A percentile compares a stretch with the other conserved stretches of the same genome.
Conservation (phyloP, 371 early-diverging fungal species). For the Lichtheimia hyalospora region DNA sequence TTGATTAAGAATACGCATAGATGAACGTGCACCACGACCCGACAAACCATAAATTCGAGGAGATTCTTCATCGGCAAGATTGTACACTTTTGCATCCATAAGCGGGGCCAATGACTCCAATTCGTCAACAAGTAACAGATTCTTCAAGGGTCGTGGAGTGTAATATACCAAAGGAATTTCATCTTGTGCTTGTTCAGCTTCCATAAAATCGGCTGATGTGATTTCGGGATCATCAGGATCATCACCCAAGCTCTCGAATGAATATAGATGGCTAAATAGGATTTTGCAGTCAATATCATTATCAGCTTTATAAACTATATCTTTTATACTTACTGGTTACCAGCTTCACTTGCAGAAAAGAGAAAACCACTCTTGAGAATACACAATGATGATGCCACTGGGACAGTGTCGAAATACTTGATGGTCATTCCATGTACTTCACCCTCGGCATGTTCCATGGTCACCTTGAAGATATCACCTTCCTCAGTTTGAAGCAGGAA, state of each 20-base stretch:
- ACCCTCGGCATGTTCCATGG: constrained; percentile 79
- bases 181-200: constrained; percentile 51
- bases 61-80: constrained; percentile 88
- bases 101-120: constrained; percentile 83
- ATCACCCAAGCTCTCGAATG: constrained; percentile 91
- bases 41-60: constrained; percentile 92
- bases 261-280: constrained; percentile 72
- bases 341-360: constrained; percentile 89
- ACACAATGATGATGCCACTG: constrained; percentile 76
- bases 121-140: constrained; percentile 87
- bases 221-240: constrained; percentile 84
- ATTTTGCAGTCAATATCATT: background rate
- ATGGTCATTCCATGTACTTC: constrained; percentile 69
- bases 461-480: constrained; percentile 95
- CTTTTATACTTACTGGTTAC: constrained; percentile 75
- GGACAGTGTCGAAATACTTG: constrained; percentile 94
- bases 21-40: constrained; percentile 81
- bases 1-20: constrained; percentile 88
- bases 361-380: constrained; percentile 93
- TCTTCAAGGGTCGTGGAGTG: constrained; percentile 78
- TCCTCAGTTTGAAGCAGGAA: constrained; percentile 89
- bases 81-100: constrained; percentile 73
- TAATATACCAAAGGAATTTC: constrained; percentile 66
- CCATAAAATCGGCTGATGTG: constrained; percentile 68
- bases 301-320: background rate